Evolutionary conservation across 2,329 filamentous ascomycete species (phyloP).

Genomic region (Xylariomycetidae sp.): DNA sequence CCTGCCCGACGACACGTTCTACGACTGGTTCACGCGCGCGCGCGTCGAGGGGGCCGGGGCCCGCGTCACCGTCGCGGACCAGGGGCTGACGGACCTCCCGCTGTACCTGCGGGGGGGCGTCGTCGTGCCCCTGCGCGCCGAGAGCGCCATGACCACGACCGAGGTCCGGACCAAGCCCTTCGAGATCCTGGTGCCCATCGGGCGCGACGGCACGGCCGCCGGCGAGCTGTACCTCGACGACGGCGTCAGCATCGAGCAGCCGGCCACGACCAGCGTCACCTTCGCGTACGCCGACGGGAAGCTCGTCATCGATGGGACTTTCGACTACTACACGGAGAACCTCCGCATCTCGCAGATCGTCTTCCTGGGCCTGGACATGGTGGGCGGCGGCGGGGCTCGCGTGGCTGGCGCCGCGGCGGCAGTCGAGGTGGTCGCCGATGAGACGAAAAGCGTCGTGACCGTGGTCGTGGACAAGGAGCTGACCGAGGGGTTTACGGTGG

Average conservation of each 20-base stretch:
- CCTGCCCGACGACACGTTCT: constrained; percentile 43
- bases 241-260: constrained; percentile 62
- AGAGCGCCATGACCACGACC: constrained; percentile 58
- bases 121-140: constrained; percentile 57
- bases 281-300: constrained; percentile 54
- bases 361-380: constrained; percentile 35
- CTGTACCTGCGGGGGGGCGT: constrained; percentile 62
- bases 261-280: constrained; percentile 48
- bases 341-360: constrained; percentile 43
- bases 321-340: constrained; percentile 41
- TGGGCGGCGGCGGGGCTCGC: constrained; percentile 1
- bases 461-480: constrained; percentile 19
- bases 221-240: constrained; percentile 76
- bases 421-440: constrained; percentile 6
- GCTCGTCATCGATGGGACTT: constrained; percentile 47
- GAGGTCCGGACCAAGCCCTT: constrained; percentile 62
- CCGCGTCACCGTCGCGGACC: constrained; percentile 32
- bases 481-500: constrained; percentile 18
- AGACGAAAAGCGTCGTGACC: constrained; percentile 8
- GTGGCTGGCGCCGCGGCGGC: constrained; percentile 5
- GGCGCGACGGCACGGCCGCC: constrained; percentile 54
- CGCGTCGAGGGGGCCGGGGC: constrained; percentile 36
- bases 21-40: constrained; percentile 47
- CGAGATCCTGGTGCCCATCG: constrained; percentile 65
- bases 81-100: constrained; percentile 51